Evolutionary conservation across 1,284 basidiomycete species (phyloP).

Genomic region (Ustilago crameri): DNA sequence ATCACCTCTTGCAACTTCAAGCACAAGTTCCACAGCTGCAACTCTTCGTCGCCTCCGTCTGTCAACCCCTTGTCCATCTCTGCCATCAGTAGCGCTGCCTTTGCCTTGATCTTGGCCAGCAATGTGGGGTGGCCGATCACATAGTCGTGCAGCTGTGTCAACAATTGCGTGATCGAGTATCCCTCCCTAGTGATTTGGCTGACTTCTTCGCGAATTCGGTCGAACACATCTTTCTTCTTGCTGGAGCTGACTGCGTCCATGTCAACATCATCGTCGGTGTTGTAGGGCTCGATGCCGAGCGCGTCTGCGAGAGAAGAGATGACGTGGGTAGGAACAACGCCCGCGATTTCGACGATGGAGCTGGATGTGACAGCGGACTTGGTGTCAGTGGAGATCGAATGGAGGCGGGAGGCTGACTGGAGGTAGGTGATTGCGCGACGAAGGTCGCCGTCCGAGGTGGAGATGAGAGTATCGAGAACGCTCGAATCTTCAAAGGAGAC

Average conservation of each 20-base stretch:
- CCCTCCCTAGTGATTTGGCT: conserved; percentile 83
- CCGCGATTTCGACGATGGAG: conserved; percentile 93
- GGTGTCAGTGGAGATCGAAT: conserved; percentile 34
- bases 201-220: conserved; percentile 78
- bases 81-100: conserved; percentile 84
- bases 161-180: conserved; percentile 89
- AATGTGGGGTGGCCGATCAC: conserved; percentile 84
- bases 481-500: conserved; percentile 68
- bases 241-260: conserved; percentile 72
- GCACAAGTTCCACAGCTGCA: conserved; percentile 90
- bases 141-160: conserved; percentile 92
- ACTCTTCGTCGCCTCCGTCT: conserved; percentile 97
- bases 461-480: conserved; percentile 77
- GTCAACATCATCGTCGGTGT: conserved; percentile 68
- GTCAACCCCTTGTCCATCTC: conserved; percentile 95
- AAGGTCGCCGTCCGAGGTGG: conserved; percentile 88
- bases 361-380: conserved; percentile 38
- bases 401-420: conserved; percentile 89
- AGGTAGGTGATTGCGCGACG: conserved; percentile 98
- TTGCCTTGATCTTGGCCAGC: conserved; percentile 82
- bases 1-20: conserved; percentile 73
- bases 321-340: conserved; percentile 84
- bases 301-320: conserved; percentile 78
- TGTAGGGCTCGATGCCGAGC: conserved; percentile 76
- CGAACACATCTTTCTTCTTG: conserved; percentile 73